These are phyloP conservation scores for Fusarium xylarioides DNA, from an alignment of 2,329 filamentous ascomycete genomes.

Conservation along the genomic window DNA sequence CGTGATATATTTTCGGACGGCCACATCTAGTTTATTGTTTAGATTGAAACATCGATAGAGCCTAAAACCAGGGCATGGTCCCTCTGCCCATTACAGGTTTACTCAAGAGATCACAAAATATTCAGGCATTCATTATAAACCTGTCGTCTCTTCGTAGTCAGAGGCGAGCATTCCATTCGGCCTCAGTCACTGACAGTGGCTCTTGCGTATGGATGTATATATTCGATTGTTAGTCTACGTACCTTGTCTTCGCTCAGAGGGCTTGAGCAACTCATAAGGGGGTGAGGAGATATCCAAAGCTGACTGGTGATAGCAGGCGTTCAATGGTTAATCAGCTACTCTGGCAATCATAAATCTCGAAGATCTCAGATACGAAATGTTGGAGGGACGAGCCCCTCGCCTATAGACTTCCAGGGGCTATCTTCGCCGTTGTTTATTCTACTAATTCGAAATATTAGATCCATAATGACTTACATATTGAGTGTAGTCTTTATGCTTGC, in stretches of 20 bases:
- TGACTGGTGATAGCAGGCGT: background rate
- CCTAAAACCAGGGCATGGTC: background rate
- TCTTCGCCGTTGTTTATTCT: background rate
- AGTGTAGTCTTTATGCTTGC: background rate
- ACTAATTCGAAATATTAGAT: background rate
- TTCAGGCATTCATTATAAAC: background rate
- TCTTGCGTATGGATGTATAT: background rate
- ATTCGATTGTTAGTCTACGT: background rate
- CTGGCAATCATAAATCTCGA: background rate
- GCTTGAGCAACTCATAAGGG: no score
- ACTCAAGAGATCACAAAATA: background rate
- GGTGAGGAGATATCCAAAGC: background rate
- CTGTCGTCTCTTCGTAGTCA: no score
- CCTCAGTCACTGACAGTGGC: background rate
- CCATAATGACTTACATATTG: background rate
- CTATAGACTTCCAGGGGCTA: background rate
- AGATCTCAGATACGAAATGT: background rate
- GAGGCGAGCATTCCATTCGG: background rate
- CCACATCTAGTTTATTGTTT: background rate
- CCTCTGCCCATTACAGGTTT: background rate
- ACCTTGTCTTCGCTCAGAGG: background rate
- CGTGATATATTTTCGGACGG: background rate
- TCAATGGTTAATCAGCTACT: background rate
- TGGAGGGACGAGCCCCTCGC: background rate
- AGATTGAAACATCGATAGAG: background rate